Evolutionary conservation across 116 monocot genomes (phyloP), one percentile per base, ranked within the genome.

Genomic region (Thalassia testudinum): DNA sequence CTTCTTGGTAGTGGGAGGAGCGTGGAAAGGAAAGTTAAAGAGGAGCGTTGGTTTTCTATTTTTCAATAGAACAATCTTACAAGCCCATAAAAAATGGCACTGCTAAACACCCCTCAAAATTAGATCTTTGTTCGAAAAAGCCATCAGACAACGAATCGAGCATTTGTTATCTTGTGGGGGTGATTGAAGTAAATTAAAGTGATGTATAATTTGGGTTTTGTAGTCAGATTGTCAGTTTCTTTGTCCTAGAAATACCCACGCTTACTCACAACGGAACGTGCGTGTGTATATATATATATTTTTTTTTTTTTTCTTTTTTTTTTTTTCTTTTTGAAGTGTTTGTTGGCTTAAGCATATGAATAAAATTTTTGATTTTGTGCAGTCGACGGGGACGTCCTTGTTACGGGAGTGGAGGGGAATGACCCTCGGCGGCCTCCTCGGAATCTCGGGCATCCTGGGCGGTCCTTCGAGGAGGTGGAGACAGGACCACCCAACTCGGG

Each of bases 371-470:
- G 30, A n/a, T n/a, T n/a, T n/a, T 34, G 30, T 50, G 50, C 50
- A 50, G 50, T 50, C 50, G 14, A 50, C 50, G 23, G 20, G 50
- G n/a, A n/a, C n/a, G 23, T 71, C 71, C 2, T 40, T 66, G 48
- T 62, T 71, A 42, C 47, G 23, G 17, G 58, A 66, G 40, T 18
- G 76, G 20, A 66, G 62, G 50, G 55, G 45, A 43, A 76, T 70
- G 12, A 76, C 56, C 62, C 66, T 70, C n/a, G 61, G 70, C 29
- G 71, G 76, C 57, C 49, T 76, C 18, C 61, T 52, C 12, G 54
- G 56, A 42, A 65, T 75, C 34, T 18, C 65, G 11, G 65, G 69
- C 17, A 50, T 65, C 0, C 63, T 5, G 57, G 64, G 40, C 54
- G 16, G 48, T 30, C 12, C 28, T 23, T 16, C 23, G 49, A 29